Conservation (phyloP, 352 stramenopile species). For the Globisporangium uncinulatum region DNA sequence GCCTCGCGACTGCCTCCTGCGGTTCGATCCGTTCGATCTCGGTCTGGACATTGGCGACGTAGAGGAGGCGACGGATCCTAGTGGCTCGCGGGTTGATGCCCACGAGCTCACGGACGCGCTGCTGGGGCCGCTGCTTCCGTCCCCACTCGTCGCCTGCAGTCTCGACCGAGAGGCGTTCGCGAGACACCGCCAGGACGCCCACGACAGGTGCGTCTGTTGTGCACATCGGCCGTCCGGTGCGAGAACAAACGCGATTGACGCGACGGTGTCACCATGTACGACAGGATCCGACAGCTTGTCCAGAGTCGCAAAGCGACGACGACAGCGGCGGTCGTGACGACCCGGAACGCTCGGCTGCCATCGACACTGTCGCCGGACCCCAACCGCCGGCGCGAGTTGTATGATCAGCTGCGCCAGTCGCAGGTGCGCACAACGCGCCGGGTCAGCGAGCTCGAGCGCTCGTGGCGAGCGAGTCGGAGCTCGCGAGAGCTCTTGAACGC, state of each 20-base stretch:
- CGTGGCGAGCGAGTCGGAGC: conserved; percentile 8
- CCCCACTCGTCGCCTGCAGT: background rate
- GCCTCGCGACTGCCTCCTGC: conserved; percentile 19
- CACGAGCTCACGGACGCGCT: background rate
- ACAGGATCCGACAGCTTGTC: conserved; percentile 14
- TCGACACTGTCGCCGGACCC: conserved; percentile 1
- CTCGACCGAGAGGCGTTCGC: conserved; percentile 17
- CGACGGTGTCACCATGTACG: background rate
- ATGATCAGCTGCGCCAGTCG: conserved; percentile 31
- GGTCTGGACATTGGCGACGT: conserved; percentile 6
- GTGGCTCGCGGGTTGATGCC: background rate
- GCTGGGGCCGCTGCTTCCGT: conserved; percentile 5
- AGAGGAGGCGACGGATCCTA: background rate
- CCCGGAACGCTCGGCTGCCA: too few relatives aligned
- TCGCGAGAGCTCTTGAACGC: conserved; percentile 17
- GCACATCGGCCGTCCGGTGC: background rate
- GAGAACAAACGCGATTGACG: too few relatives aligned
- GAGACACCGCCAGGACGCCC: conserved; percentile 17
- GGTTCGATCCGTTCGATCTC: conserved; percentile 30
- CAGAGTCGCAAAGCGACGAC: background rate
- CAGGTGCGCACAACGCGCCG: conserved; percentile 19
- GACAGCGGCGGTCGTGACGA: background rate
- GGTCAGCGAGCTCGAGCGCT: conserved; percentile 14
- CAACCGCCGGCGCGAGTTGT: conserved; percentile 31
- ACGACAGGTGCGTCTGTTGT: conserved; percentile 21